Evolutionary conservation across 2,329 filamentous ascomycete genomes (phyloP).

Genomic region (Ustulina deusta): DNA sequence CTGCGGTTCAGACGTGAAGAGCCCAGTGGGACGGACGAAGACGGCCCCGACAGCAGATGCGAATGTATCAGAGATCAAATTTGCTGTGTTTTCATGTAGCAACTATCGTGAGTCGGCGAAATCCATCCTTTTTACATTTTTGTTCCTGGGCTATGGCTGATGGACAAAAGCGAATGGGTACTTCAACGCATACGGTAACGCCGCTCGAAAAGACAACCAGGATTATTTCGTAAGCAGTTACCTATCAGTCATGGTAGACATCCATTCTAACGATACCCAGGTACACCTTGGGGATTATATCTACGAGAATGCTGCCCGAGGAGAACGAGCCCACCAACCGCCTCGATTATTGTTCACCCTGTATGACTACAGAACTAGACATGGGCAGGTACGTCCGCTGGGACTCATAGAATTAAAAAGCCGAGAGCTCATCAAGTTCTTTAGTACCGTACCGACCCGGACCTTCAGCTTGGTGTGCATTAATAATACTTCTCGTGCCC

Average conservation of each 20-base stretch:
- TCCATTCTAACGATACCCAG: slow-evolving; percentile 33
- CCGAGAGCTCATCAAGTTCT: background rate
- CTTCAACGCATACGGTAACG: slow-evolving; percentile 61
- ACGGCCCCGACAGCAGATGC: slow-evolving; percentile 49
- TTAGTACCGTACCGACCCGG: slow-evolving; percentile 57
- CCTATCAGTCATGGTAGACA: background rate
- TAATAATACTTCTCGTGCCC: too few species aligned
- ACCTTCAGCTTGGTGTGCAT: slow-evolving; percentile 52
- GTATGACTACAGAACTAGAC: slow-evolving; percentile 59
- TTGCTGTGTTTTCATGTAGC: slow-evolving; percentile 53
- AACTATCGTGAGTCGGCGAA: slow-evolving; percentile 48
- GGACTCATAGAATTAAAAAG: background rate
- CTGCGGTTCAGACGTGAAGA: slow-evolving; percentile 50
- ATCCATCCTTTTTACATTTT: background rate
- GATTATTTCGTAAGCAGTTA: slow-evolving; percentile 58
- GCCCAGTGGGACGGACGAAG: slow-evolving; percentile 52
- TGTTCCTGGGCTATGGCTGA: slow-evolving; percentile 3
- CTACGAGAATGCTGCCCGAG: slow-evolving; percentile 66
- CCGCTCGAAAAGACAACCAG: slow-evolving; percentile 57
- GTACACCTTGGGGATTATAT: slow-evolving; percentile 66
- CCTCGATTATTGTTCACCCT: slow-evolving; percentile 51
- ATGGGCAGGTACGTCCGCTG: slow-evolving; percentile 50
- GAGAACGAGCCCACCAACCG: slow-evolving; percentile 47
- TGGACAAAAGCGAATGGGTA: slow-evolving; percentile 55
- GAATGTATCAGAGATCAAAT: slow-evolving; percentile 47